phyloP scores from a whole-genome alignment of 139 green algal genomes.

The Picochlorum sp. region DNA sequence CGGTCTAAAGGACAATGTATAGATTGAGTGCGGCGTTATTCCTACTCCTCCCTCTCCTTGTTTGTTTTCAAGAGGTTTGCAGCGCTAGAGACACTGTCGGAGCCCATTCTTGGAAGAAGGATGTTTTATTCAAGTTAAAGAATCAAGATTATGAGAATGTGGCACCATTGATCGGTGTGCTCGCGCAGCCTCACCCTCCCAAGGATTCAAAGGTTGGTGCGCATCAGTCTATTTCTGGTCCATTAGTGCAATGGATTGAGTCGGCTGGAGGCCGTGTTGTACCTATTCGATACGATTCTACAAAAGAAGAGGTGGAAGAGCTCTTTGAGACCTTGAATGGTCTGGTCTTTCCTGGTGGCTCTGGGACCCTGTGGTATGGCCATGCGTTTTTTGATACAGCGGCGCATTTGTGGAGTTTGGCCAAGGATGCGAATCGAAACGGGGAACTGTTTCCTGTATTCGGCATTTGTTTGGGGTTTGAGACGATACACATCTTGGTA shows the following conservation, averaged over 20 bases:
- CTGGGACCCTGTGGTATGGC: conserved; percentile 34
- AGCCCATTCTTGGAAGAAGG: conserved; percentile 1
- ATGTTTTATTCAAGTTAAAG: neutral
- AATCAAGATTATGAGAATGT: conserved; percentile 9
- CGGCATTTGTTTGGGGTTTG: conserved; percentile 18
- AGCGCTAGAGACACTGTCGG: neutral
- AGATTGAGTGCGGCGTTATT: neutral
- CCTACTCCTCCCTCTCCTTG: too few relatives aligned
- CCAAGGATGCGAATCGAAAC: conserved; percentile 3
- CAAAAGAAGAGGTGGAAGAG: conserved; percentile 7
- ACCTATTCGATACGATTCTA: conserved; percentile 31
- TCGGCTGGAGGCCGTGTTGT: conserved; percentile 48
- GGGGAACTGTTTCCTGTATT: conserved; percentile 16
- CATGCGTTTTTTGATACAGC: conserved; percentile 57
- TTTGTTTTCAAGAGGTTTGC: too few relatives aligned
- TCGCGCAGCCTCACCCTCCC: conserved; percentile 7
- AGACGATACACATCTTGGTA: conserved; percentile 12
- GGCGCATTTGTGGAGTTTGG: conserved; percentile 25
- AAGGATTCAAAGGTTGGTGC: neutral
- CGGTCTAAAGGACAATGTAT: neutral
- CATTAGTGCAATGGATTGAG: conserved; percentile 21
- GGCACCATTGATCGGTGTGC: conserved; percentile 10
- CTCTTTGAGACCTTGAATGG: conserved; percentile 32
- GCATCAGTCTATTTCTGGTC: conserved; percentile 8
- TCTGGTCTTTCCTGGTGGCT: conserved; percentile 39